A percentile compares a stretch with the other conserved stretches of the same genome.
Evolutionary conservation across 768 basidiomycete species (phyloP).

Genomic region (Pholiota microspora): DNA sequence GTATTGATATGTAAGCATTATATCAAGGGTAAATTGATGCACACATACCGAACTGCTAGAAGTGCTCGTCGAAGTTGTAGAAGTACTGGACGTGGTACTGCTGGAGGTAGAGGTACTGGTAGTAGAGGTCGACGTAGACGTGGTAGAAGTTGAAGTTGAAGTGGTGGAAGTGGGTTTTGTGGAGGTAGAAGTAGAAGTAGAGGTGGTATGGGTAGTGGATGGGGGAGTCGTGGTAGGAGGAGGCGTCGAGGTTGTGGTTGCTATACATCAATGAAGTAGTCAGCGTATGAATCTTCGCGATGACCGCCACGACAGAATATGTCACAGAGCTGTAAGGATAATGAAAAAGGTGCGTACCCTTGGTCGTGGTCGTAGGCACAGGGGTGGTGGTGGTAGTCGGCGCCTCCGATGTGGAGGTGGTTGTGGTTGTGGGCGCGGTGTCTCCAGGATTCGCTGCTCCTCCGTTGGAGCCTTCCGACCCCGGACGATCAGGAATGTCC

Average conservation of each 20-base stretch:
- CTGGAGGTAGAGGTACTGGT: constrained; percentile 3
- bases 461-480: not conserved
- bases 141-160: not conserved
- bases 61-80: constrained; percentile 10
- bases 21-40: not conserved
- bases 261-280: not conserved
- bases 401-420: not conserved
- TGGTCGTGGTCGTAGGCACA: not conserved
- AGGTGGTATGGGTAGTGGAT: constrained; percentile 13
- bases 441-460: too few relatives aligned
- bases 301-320: not conserved
- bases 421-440: too few relatives aligned
- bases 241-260: constrained; percentile 7
- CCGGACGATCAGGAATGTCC: not conserved
- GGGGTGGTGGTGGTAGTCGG: constrained; percentile 1
- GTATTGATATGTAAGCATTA: not conserved
- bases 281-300: not conserved
- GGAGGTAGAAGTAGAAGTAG: constrained; percentile 17
- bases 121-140: constrained; percentile 1
- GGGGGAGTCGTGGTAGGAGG: constrained; percentile 10
- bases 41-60: not conserved
- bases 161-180: constrained; percentile 4
- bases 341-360: not conserved
- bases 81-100: not conserved
- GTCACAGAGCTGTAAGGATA: not conserved